phyloP scores from a whole-genome alignment of 768 basidiomycete species.

The Hericium rajendrae region DNA sequence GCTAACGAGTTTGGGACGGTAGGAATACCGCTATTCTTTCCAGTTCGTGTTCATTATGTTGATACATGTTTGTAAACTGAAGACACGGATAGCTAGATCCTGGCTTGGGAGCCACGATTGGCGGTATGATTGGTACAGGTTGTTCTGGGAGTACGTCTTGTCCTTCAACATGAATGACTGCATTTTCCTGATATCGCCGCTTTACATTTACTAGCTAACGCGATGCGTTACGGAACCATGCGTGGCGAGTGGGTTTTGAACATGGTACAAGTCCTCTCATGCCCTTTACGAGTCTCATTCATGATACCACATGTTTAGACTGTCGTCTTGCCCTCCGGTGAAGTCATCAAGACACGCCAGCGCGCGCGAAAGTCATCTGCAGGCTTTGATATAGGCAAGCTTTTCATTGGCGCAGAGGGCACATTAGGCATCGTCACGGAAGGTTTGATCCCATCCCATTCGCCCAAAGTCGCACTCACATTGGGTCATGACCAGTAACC shows the following conservation, averaged over 20 bases:
- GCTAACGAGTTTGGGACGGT: background rate
- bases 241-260: constrained; percentile 85
- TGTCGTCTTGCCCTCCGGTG: constrained; percentile 74
- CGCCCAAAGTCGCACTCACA: background rate
- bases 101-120: constrained; percentile 56
- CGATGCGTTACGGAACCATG: constrained; percentile 80
- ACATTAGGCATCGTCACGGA: constrained; percentile 88
- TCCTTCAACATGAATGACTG: background rate
- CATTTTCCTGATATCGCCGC: background rate
- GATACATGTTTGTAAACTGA: no score
- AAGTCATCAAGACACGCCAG: constrained; percentile 79
- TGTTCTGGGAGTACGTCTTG: constrained; percentile 65
- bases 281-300: background rate
- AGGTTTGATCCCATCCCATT: constrained; percentile 29
- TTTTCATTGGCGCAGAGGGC: constrained; percentile 87
- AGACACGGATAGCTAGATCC: constrained; percentile 21
- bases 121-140: constrained; percentile 82
- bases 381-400: constrained; percentile 78
- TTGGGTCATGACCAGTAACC: constrained; percentile 45
- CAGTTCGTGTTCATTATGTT: constrained; percentile 36
- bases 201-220: constrained; percentile 46
- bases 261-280: constrained; percentile 31
- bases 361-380: constrained; percentile 77
- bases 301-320: constrained; percentile 39
- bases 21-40: constrained; percentile 73